Base-by-base conservation (phyloP, 768 basidiomycete species). In the Boletus bicolor region DNA sequence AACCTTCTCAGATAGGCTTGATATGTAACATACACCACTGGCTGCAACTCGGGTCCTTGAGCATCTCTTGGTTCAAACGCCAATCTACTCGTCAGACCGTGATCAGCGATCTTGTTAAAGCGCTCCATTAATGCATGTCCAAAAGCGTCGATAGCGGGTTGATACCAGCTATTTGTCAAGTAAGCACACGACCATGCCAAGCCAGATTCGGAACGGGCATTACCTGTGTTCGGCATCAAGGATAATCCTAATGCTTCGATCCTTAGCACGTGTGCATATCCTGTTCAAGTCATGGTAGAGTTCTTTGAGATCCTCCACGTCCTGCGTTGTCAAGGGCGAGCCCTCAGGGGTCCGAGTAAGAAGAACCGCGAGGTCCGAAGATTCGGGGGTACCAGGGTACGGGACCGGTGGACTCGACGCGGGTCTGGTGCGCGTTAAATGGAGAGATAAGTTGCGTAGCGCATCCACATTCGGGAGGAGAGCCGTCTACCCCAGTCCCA, bases 141-240 rank as follows among this genome's bases (percentile, higher is more conserved):
- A 53, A 88, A 80, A 0, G 89, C 88, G 68, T 96, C 94, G 30
- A 97, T 78, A 0, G 92, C 92, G 10, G 93, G 91, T 41, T 71
- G 82, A 60, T 83, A 84, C 82, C 83, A 84, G 44, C 80, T 84
- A 51, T 52, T 54, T 5, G 9, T 38, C 39, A 24, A 7, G 48
- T 66, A 8, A 65, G 51, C n/a, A 54, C 32, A 38, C 5, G n/a
- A 46, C 39, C 15, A 26, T n/a, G 9, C 8, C 24, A 32, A 35
- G 9, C 5, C 21, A 46, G 35, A 55, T 4, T 30, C 24, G 17
- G 19, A 44, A 36, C 35, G 21, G 21, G 21, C 21, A 24, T 24
- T 3, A 85, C 82, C 80, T 87, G 66, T 93, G 83, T 67, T 97
- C 94, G 0, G 94, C 93, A 65, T 96, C 93, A 43, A 97, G 75